Evolutionary conservation across 139 green algal genomes (phyloP).

Genomic region (Chlorokybus atmophyticus): DNA sequence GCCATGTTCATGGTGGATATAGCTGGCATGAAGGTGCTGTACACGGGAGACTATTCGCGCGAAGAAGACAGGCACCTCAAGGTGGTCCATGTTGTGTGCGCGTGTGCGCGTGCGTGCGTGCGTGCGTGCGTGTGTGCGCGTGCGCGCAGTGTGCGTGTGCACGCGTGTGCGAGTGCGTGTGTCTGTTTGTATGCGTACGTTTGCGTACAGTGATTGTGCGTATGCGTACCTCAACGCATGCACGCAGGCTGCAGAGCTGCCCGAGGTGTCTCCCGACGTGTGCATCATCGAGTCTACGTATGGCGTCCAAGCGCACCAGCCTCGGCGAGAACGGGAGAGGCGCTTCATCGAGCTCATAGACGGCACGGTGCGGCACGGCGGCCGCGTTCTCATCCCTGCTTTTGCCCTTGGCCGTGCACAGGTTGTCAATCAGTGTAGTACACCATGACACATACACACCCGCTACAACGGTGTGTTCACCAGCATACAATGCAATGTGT

Average conservation of each 20-base stretch:
- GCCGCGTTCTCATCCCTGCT: constrained; percentile 81
- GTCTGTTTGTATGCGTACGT: too few species aligned
- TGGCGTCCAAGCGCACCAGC: constrained; percentile 73
- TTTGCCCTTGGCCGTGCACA: constrained; percentile 88
- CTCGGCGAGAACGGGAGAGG: constrained; percentile 64
- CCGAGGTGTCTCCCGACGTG: constrained; percentile 61
- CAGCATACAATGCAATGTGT: too few species aligned
- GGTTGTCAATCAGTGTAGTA: too few species aligned
- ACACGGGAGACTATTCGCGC: constrained; percentile 55
- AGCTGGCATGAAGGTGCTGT: constrained; percentile 71
- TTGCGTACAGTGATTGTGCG: too few species aligned
- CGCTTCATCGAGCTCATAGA: constrained; percentile 56
- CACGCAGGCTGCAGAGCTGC: constrained; percentile 72
- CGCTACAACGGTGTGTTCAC: too few species aligned
- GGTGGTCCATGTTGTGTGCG: too few species aligned
- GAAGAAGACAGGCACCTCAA: constrained; percentile 32
- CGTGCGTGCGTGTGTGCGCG: too few species aligned
- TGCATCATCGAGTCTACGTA: constrained; percentile 76
- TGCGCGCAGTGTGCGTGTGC: too few species aligned
- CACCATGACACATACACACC: too few species aligned
- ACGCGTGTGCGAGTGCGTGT: too few species aligned
- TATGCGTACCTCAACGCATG: too few species aligned
- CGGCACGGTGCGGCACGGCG: constrained; percentile 54
- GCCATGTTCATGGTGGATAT: constrained; percentile 98
- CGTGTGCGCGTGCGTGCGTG: too few species aligned